These are phyloP conservation scores for Erucastrum elatum DNA, from an alignment of 345 rosid genomes.

Conservation along the genomic window DNA sequence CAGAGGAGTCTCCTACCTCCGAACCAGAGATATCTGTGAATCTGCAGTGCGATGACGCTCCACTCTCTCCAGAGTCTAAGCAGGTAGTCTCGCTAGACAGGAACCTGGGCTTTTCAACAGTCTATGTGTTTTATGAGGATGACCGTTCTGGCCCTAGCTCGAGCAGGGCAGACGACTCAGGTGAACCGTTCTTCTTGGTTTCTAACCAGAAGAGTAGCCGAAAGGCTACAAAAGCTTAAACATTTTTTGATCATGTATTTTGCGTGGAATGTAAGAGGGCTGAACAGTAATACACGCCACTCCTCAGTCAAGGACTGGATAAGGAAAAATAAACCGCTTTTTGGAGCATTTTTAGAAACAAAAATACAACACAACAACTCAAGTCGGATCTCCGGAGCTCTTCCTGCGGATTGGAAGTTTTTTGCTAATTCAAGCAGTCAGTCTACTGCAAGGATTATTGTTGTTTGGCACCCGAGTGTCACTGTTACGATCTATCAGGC, in stretches of 20 bases:
- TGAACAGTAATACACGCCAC: not conserved
- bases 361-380: not conserved
- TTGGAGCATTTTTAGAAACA: not conserved
- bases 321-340: not conserved
- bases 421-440: not conserved
- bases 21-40: no score
- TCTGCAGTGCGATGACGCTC: no score
- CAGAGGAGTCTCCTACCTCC: no score
- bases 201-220: not conserved
- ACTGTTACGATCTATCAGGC: not conserved
- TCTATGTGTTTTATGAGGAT: no score
- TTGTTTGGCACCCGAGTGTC: not conserved
- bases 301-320: not conserved
- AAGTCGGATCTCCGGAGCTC: not conserved
- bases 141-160: no score
- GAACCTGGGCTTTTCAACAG: no score
- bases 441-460: not conserved
- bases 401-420: not conserved
- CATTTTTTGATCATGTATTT: not conserved
- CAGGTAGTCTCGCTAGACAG: no score
- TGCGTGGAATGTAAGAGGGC: not conserved
- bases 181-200: not conserved
- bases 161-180: no score
- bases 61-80: no score
- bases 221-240: not conserved